Conservation (phyloP, 495 filamentous ascomycete genomes). For the Tuber brumale region DNA sequence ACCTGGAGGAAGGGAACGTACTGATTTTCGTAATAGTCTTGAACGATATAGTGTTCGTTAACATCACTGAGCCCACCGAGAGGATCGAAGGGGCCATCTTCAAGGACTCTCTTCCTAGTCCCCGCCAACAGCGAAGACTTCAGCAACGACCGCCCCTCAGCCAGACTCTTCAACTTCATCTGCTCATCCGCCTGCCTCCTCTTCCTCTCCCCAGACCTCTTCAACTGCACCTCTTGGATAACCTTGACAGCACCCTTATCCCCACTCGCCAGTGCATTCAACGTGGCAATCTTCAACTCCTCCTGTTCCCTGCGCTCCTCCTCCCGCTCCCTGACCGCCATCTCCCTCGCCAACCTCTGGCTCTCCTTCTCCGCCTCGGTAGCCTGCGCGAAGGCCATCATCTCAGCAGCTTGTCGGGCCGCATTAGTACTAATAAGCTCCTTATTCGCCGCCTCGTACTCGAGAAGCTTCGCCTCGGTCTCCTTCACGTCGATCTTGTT, state of each 20-base stretch:
- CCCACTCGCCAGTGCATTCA: conserved; percentile 50
- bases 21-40: conserved; percentile 54
- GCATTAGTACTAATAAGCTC: conserved; percentile 54
- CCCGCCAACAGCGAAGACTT: conserved; percentile 50
- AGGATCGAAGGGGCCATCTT: conserved; percentile 79
- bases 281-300: conserved; percentile 49
- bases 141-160: conserved; percentile 46
- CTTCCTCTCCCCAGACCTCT: conserved; percentile 53
- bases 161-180: conserved; percentile 49
- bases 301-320: conserved; percentile 48
- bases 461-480: conserved; percentile 61
- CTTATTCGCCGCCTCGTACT: conserved; percentile 62
- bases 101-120: conserved; percentile 49
- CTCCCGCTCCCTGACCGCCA: conserved; percentile 50
- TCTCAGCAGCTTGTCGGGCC: conserved; percentile 51
- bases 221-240: conserved; percentile 61
- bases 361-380: conserved; percentile 58
- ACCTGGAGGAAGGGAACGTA: background rate
- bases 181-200: conserved; percentile 54
- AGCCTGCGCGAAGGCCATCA: conserved; percentile 51
- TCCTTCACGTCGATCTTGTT: conserved; percentile 60
- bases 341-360: conserved; percentile 46
- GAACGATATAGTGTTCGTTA: conserved; percentile 63
- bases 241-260: conserved; percentile 57
- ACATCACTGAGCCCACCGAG: conserved; percentile 67